Evolutionary conservation across 208 protist species (phyloP), one percentile per base, ranked within the genome.

Genomic region (Crithidia brevicula): DNA sequence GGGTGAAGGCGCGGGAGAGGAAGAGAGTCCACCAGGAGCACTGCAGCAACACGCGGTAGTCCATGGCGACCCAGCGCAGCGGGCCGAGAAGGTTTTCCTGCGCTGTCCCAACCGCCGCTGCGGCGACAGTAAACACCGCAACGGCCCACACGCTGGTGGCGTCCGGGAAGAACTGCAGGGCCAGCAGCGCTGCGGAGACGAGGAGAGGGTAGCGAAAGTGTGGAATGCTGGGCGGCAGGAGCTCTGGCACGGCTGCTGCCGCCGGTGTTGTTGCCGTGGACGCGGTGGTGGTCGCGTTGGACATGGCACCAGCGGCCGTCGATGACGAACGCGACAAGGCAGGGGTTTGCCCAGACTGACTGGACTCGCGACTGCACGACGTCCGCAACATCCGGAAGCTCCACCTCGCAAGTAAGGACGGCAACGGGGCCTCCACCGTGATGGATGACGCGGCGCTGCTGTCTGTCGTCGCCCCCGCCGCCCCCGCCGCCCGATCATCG

Each of bases 21-120:
- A 75, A 47, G 27, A 83, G 70, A 0, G 50, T 56, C 66, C 51
- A 53, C 49, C 38, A 42, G 6, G 67, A 64, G 68, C 69, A 58
- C 15, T 47, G 49, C n/a, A 63, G 18, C 11, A 57, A 16, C 45
- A 15, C 28, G 47, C 67, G 62, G 38, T 74, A 71, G 23, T 79
- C 60, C 23, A 47, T 60, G 6, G 22, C 6, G 18, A 79, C 33
- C 60, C 54, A 69, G 5, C 2, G 25, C 5, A 79, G 7, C 16
- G 77, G 67, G 1, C 3, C 52, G 27, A 3, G 28, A 4, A 73
- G 40, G 46, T 52, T n/a, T 23, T 53, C 16, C 10, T 23, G 51
- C 58, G 70, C 52, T 25, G 59, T 72, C 33, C 36, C 42, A 5
- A 43, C 56, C 6, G 56, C 63, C 40, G 34, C 31, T 28, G 53